phyloP scores from a whole-genome alignment of 441 rosid species.

The Pelargonium exstipulatum region DNA sequence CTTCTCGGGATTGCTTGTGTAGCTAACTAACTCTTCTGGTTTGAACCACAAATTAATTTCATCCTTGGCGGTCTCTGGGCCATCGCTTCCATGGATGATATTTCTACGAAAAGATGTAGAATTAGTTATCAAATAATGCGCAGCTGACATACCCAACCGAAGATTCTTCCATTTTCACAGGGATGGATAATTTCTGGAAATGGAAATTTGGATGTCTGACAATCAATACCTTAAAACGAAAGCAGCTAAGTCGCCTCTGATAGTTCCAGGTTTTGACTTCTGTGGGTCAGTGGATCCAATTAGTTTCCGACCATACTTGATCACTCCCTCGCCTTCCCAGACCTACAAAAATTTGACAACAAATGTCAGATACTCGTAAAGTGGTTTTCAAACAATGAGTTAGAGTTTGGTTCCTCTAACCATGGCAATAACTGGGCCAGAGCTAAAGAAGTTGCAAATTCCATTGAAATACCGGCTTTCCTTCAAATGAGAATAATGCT shows the following conservation, averaged over 20 bases:
- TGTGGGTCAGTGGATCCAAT: slow-evolving; percentile 97
- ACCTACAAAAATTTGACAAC: slow-evolving; percentile 39
- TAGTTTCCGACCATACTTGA: slow-evolving; percentile 79
- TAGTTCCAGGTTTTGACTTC: slow-evolving; percentile 95
- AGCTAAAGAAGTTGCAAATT: slow-evolving; percentile 91
- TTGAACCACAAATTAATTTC: slow-evolving; percentile 91
- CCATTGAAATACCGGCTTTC: slow-evolving; percentile 92
- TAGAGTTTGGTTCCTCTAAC: slow-evolving; percentile 21
- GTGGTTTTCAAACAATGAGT: neutral
- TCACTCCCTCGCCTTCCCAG: slow-evolving; percentile 99
- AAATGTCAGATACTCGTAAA: slow-evolving; percentile 6
- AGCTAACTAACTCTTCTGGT: slow-evolving; percentile 80
- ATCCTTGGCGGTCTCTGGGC: slow-evolving; percentile 87
- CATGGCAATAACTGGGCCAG: slow-evolving; percentile 95
- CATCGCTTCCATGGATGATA: slow-evolving; percentile 96
- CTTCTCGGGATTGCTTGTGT: slow-evolving; percentile 73
- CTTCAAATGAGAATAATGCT: slow-evolving; percentile 83
- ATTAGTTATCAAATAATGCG: neutral
- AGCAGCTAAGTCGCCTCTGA: slow-evolving; percentile 92
- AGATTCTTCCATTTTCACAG: no score
- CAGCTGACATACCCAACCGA: no score
- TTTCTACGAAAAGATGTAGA: slow-evolving; percentile 41
- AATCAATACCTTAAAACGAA: slow-evolving; percentile 71
- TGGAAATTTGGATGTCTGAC: neutral
- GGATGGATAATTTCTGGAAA: no score